phyloP scores from a whole-genome alignment of 352 stramenopile genomes.

The Pythium sp. region DNA sequence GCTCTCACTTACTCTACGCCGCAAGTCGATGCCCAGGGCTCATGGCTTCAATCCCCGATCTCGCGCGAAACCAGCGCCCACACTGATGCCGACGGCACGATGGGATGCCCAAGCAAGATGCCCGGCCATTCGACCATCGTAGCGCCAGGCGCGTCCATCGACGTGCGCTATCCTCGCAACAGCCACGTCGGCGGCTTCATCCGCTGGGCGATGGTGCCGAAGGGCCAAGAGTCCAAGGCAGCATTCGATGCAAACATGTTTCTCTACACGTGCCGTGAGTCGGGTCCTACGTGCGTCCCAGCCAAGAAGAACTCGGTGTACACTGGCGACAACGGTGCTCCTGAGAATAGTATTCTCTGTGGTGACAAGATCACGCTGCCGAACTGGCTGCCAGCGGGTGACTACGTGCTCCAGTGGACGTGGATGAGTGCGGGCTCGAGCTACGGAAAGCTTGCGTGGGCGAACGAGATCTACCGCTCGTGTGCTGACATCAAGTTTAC shows the following conservation, averaged over 20 bases:
- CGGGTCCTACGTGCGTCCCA: conserved; percentile 17
- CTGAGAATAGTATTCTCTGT: conserved; percentile 27
- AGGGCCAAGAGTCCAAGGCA: conserved; percentile 15
- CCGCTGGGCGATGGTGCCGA: too few species aligned
- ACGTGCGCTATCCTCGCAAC: too few species aligned
- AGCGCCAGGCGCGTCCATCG: too few species aligned
- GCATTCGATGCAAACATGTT: conserved; percentile 25
- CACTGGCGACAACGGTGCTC: conserved; percentile 23
- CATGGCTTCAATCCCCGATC: too few species aligned
- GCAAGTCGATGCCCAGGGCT: too few species aligned
- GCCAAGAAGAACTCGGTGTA: conserved; percentile 11
- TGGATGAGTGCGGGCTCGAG: conserved; percentile 48
- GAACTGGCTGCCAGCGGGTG: conserved; percentile 37
- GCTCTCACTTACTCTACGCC: too few species aligned
- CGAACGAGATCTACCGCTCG: conserved; percentile 40
- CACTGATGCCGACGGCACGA: too few species aligned
- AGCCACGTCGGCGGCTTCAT: too few species aligned
- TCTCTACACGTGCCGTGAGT: conserved; percentile 31
- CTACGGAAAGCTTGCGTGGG: conserved; percentile 47
- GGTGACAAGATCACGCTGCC: conserved; percentile 48
- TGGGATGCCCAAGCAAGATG: too few species aligned
- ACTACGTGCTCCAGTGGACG: conserved; percentile 65
- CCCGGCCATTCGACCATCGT: too few species aligned
- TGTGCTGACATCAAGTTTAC: conserved; percentile 57
- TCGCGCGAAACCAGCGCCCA: too few species aligned